These are phyloP conservation scores for Hygrophila difformis DNA, from an alignment of 257 asterid species.

Conservation along the genomic window DNA sequence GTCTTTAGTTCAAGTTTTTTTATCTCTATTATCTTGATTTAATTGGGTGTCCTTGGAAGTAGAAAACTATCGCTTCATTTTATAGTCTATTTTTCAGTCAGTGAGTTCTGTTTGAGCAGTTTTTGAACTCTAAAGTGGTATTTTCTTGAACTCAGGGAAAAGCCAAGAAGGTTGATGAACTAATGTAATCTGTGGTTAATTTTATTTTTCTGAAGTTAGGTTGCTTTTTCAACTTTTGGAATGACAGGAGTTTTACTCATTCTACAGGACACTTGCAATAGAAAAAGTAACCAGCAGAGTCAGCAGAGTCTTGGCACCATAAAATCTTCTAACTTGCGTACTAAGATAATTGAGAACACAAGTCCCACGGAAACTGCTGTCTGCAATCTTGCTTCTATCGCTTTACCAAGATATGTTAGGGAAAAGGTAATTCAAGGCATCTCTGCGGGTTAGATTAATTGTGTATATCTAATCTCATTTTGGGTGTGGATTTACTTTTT, in stretches of 20 bases:
- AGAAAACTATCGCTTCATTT: no score
- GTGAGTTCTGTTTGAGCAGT: neutral
- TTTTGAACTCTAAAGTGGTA: constrained; percentile 8
- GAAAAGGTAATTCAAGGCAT: no score
- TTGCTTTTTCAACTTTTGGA: constrained; percentile 2
- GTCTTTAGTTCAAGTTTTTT: no score
- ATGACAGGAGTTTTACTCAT: constrained; percentile 13
- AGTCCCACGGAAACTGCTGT: constrained; percentile 87
- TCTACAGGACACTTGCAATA: constrained; percentile 80
- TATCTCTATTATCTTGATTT: no score
- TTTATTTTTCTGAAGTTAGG: neutral
- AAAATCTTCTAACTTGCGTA: constrained; percentile 83
- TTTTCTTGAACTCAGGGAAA: constrained; percentile 51
- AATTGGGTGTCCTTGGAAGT: no score
- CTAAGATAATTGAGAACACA: constrained; percentile 81
- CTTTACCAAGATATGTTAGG: no score
- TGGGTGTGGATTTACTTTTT: no score
- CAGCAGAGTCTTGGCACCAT: constrained; percentile 89
- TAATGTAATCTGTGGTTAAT: constrained; percentile 1
- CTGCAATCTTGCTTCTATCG: no score
- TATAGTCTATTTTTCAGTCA: neutral
- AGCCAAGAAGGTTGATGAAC: constrained; percentile 39
- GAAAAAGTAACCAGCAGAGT: no score
- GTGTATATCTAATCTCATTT: no score
- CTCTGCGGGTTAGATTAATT: neutral